phyloP scores from a whole-genome alignment of 148 eudicot genomes.

The Arctostaphylos glauca region DNA sequence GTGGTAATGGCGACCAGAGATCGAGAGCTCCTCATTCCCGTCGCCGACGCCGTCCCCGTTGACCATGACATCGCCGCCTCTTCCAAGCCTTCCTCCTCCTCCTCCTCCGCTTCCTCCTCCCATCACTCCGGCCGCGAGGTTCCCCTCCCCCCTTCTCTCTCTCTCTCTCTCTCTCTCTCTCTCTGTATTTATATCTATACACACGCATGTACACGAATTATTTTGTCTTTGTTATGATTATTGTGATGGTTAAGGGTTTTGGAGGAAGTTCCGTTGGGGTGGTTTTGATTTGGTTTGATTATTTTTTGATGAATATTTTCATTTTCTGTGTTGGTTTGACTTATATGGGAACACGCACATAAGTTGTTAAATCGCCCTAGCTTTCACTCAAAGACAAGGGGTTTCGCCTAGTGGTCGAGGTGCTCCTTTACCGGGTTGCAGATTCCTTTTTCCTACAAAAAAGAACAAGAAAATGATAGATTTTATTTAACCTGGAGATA shows the following conservation, averaged over 20 bases:
- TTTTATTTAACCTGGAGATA: background rate
- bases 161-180: background rate
- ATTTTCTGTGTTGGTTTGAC: background rate
- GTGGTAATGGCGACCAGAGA: conserved; percentile 59
- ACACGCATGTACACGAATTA: no score
- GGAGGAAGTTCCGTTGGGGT: background rate
- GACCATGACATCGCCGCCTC: conserved; percentile 35
- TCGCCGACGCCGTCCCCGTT: conserved; percentile 42
- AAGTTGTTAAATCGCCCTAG: background rate
- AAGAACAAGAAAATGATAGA: background rate
- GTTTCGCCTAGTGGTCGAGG: background rate
- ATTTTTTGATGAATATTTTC: background rate
- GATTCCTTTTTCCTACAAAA: background rate
- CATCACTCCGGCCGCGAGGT: conserved; percentile 88
- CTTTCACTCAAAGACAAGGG: background rate
- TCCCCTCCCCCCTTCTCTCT: background rate
- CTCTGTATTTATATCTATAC: background rate
- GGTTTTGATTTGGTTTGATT: conserved; percentile 1
- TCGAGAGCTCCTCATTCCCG: conserved; percentile 88
- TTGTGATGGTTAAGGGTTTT: conserved; percentile 11
- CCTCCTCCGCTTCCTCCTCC: conserved; percentile 50
- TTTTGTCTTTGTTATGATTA: background rate
- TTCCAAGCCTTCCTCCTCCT: conserved; percentile 61
- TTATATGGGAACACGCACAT: no score
- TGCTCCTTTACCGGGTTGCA: background rate